Base-by-base conservation (phyloP, 108 stramenopile species). In the Cyclotella atomus region DNA sequence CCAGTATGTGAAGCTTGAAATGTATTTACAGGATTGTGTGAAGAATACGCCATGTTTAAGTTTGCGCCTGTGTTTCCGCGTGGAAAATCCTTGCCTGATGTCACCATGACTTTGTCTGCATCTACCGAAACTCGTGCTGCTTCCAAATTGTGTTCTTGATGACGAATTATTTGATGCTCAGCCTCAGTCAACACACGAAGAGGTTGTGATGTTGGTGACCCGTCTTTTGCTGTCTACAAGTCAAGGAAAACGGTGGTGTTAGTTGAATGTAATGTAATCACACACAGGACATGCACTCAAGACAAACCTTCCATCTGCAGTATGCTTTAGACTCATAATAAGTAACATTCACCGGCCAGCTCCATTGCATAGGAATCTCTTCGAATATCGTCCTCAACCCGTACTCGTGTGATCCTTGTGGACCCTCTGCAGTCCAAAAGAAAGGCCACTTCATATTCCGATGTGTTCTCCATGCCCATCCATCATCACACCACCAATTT, bases 281-380 rank as follows among this genome's bases (percentile, higher is more conserved):
- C 81, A 27, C 71, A n/a, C n/a, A n/a, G n/a, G n/a, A n/a, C n/a
- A n/a, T n/a, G n/a, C n/a, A n/a, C n/a, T n/a, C n/a, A n/a, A n/a
- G n/a, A n/a, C n/a, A n/a, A n/a, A 82, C 81, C 83, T 90, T 97
- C 96, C 97, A 98, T 44, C 83, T 84, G 59, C 93, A 90, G 69
- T 88, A 98, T 7, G 98, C 97, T 50, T 90, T 83, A 19, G 96
- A 93, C 63, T 98, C 98, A 75, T 97, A 96, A 63, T 96, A 96
- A 41, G 93, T 98, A 8, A 95, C 93, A 69, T 95, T 86, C n/a
- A 93, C 97, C 0, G 98, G 98, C 95, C 95, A 96, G 45, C 89
- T 87, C 94, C 93, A 95, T 23, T 83, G 90, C 95, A 98, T 93
- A 23, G 84, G 65, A 57, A 95, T 77, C 47, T 86, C 88, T 45